Evolutionary conservation across 2,329 filamentous ascomycete genomes (phyloP), one percentile per base, ranked within the genome.

Genomic region (Fonsecaea erecta): DNA sequence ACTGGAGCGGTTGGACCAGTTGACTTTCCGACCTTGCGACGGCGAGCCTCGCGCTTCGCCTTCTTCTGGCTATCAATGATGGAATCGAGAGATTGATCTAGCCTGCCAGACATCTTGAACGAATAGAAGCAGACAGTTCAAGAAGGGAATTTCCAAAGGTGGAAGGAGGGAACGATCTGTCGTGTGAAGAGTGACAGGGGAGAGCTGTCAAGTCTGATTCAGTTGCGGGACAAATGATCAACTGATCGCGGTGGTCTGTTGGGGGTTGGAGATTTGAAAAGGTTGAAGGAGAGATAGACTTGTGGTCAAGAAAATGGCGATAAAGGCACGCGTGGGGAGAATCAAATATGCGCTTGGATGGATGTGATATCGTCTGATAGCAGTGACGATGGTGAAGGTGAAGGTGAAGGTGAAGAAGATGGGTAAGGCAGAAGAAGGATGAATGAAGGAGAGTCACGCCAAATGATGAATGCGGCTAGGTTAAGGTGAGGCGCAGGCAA

Each of bases 61-160:
- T 81, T 77, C 80, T 86, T 81, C 79, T 85, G 88, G 76, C 88
- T 90, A 78, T 90, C 92, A 84, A 97, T 89, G 81, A 99, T 97
- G 82, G 97, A 93, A 79, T 98, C 95, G 73, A 99, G 91, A 83
- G 93, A 93, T 84, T 96, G 90, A 80, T 97, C 93, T 77, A 99
- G 90, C 84, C 97, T 97, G 83, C 88, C 90, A 84, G 92, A 92
- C 93, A 97, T 96, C 72, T 74, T 90, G 73, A 72, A 69, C 51
- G 60, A 64, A 52, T 52, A 32, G 32, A 55, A 57, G 28, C 60
- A 57, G 32, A 55, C 30, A 35, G 60, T 62, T 65, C 54, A 46
- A 63, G 63, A 56, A 62, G 52, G 64, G 37, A 30, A 30, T 21
- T 34, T 60, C 54, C 26, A 48, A 56, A 66, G 57, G 58, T 32